Conservation (phyloP, 139 green algal genomes). For the Asterochloris sp. region DNA sequence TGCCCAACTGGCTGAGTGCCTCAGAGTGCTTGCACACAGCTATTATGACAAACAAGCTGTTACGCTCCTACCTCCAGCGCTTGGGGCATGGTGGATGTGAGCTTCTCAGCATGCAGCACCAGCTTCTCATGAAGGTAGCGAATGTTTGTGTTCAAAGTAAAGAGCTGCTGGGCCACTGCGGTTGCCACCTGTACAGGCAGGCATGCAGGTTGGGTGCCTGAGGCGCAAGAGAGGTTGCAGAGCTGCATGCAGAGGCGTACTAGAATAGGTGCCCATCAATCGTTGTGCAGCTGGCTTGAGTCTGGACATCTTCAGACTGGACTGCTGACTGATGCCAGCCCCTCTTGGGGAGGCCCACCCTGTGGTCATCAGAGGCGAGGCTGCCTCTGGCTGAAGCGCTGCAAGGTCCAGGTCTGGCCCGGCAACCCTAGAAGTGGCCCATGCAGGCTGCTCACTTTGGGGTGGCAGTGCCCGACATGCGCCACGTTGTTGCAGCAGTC, state of each 20-base stretch:
- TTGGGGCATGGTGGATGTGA: constrained; percentile 53
- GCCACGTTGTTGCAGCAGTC: constrained; percentile 76
- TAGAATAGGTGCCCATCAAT: too few species aligned
- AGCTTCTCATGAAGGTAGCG: constrained; percentile 66
- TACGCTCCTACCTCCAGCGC: constrained; percentile 29
- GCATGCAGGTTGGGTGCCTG: too few species aligned
- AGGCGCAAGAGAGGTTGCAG: too few species aligned
- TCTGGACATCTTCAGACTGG: too few species aligned
- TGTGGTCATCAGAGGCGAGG: too few species aligned
- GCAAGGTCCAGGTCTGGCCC: too few species aligned
- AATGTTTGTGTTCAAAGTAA: constrained; percentile 72
- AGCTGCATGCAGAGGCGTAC: too few species aligned
- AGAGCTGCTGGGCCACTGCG: constrained; percentile 54
- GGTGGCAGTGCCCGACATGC: constrained; percentile 42
- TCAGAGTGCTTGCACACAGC: neutral
- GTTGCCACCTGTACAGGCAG: constrained; percentile 48
- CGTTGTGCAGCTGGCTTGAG: too few species aligned
- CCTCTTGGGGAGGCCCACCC: too few species aligned
- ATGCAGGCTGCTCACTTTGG: constrained; percentile 27
- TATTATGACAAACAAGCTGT: neutral
- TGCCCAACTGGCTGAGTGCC: neutral
- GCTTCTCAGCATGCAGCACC: constrained; percentile 36
- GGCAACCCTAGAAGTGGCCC: too few species aligned
- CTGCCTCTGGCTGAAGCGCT: too few species aligned
- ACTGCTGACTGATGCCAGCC: too few species aligned